phyloP scores from a whole-genome alignment of 2,329 filamentous ascomycete species.

The Pyricularia grisea region DNA sequence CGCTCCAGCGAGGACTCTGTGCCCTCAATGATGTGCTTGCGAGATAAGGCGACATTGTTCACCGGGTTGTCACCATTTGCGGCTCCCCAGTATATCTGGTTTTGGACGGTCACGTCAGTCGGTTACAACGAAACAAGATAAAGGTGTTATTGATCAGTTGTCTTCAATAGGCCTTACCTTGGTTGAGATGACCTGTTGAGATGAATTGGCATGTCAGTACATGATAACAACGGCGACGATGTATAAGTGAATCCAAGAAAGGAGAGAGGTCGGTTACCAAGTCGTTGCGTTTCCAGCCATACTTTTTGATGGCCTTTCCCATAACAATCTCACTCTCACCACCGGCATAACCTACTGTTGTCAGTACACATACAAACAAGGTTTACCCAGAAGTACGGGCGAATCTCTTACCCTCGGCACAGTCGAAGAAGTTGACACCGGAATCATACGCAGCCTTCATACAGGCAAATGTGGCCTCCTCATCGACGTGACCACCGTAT shows the following conservation, averaged over 20 bases:
- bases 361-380: background rate
- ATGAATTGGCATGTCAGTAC: background rate
- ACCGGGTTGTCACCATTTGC: conserved; percentile 51
- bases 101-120: background rate
- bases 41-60: conserved; percentile 49
- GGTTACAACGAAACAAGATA: background rate
- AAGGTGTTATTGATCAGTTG: background rate
- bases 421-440: conserved; percentile 56
- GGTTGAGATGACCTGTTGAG: conserved; percentile 38
- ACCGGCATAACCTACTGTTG: conserved; percentile 34
- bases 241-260: background rate
- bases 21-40: conserved; percentile 54
- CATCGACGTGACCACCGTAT: conserved; percentile 64
- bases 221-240: background rate
- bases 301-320: conserved; percentile 51
- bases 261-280: conserved; percentile 16
- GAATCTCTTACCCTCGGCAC: conserved; percentile 34
- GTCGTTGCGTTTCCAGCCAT: conserved; percentile 51
- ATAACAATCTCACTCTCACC: conserved; percentile 57
- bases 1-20: conserved; percentile 47
- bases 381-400: background rate
- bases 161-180: conserved; percentile 28
- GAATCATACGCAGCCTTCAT: conserved; percentile 53
- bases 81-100: conserved; percentile 55
- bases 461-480: conserved; percentile 50